Evolutionary conservation across 2,329 filamentous ascomycete species (phyloP), one percentile per base, ranked within the genome.

Genomic region (Claviceps pusilla): DNA sequence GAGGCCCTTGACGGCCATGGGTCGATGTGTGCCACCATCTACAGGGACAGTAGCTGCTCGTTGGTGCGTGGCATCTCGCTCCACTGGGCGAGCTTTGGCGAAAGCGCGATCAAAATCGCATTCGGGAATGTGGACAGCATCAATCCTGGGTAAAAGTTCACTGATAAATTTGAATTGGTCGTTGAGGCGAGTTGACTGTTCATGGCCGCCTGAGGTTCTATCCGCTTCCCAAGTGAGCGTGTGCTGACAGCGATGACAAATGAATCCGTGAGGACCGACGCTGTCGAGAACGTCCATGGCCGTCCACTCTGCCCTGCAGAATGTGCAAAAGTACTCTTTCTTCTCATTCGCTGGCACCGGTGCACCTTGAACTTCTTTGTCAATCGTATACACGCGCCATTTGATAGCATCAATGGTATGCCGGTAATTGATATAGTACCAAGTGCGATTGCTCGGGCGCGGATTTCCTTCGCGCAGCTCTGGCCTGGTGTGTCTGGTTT

Each of bases 381-480:
- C 89, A 61, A 97, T 82, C 55, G 84, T 85, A 65, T 91, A 90
- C 52, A 95, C 83, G 58, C 88, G 85, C 79, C 87, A 98, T 69
- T 98, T 98, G 71, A 95, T 94, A 50, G 88, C 89, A 70, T 98
- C 93, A 64, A 98, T 89, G 41, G 91, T 89, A 55, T 88, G 86
- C 56, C 93, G 88, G 64, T 94, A 94, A 67, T 96, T 90, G 66
- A 98, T 91, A 70, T 88, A 98, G 73, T 95, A 98, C 76, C 95
- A 98, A 58, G 91, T 95, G 63, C 88, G 82, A 65, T 86, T 89
- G 60, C 86, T 84, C 5, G 88, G 86, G 52, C 89, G 84, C 55
- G 86, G 84, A 56, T 89, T 87, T 52, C 87, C 88, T 64, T 90
- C 86, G 60, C 84, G 83, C 54, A 86, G 73, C 66, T 95, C 89